Evolutionary conservation across 83 land plant genomes (phyloP).

Genomic region (Picea mariana): DNA sequence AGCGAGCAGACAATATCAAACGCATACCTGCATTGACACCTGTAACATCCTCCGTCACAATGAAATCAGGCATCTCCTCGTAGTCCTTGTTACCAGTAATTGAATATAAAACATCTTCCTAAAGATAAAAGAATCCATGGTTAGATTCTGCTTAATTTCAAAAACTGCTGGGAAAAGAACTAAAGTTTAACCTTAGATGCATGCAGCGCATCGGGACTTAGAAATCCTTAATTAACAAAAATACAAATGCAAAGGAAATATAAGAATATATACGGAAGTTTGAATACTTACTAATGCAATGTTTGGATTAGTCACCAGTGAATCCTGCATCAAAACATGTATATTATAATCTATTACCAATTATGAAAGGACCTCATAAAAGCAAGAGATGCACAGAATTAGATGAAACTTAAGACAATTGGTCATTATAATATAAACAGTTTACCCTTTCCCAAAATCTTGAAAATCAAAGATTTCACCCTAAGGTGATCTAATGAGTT

Average conservation of each 20-base stretch:
- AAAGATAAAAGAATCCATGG: conserved; percentile 53
- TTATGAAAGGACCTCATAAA: background rate
- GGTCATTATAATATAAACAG: background rate
- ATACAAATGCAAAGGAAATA: background rate
- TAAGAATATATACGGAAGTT: background rate
- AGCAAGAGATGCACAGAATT: background rate
- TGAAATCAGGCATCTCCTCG: conserved; percentile 55
- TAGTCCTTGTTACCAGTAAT: conserved; percentile 32
- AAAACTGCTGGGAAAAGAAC: background rate
- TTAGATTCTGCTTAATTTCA: background rate
- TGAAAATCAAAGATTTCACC: too few relatives aligned
- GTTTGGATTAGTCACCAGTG: conserved; percentile 58
- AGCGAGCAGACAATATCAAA: background rate
- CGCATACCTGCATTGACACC: conserved; percentile 73
- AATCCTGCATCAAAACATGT: conserved; percentile 45
- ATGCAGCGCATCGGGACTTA: too few relatives aligned
- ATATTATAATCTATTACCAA: background rate
- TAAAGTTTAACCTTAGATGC: background rate
- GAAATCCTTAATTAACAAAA: background rate
- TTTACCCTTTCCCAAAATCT: too few relatives aligned
- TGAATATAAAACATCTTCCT: conserved; percentile 40
- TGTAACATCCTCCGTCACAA: conserved; percentile 67
- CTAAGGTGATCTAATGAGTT: background rate
- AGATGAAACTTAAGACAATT: background rate
- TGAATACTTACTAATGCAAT: conserved; percentile 46